Evolutionary conservation across 2,329 filamentous ascomycete genomes (phyloP), one percentile per base, ranked within the genome.

Genomic region (Colletotrichum theobromicola): DNA sequence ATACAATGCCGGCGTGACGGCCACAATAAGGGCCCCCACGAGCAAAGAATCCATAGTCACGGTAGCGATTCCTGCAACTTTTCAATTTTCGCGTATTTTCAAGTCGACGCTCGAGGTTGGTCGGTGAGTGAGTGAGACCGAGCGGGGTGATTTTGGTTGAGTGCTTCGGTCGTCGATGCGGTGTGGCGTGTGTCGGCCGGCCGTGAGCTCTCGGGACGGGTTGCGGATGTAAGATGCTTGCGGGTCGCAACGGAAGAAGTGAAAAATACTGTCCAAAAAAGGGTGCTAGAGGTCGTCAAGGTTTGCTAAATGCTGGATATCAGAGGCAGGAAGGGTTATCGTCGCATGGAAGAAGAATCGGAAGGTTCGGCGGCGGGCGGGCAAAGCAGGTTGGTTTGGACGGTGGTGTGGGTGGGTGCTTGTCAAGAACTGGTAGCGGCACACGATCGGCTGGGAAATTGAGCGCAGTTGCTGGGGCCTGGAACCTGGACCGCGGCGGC

Each of bases 1-100:
- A 85, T 91, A 91, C 62, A 91, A 81, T 69, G 86, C 81, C 4
- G 89, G 89, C 63, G 89, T 77, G 77, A 87, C 79, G 73, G 86
- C 81, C 63, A 83, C 77, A 50, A 78, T 75, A 16, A 80, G 55
- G 62, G 79, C 67, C 62, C 78, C 53, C 76, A 79, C 68, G 68
- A 76, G 42, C 42, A 67, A 21, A 26, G 46, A 65, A 13, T 78
- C 78, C 79, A 82, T 82, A 67, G 67, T 77, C 61, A 68, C 13
- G 37, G 35, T 18, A n/a, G 26, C 28, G 16, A 18, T n/a, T 34
- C 30, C 18, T 60, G 53, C 53, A 57, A 57, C 26, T 21, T 10
- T 12, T 26, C 53, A 16, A 16, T 62, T 37, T 34, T 62, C 60
- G 60, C n/a, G 34, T 9, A n/a, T 26, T 62, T 28, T 18, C 16